phyloP scores from a whole-genome alignment of 1,284 basidiomycete genomes.

The Chalciporus piperatoides region DNA sequence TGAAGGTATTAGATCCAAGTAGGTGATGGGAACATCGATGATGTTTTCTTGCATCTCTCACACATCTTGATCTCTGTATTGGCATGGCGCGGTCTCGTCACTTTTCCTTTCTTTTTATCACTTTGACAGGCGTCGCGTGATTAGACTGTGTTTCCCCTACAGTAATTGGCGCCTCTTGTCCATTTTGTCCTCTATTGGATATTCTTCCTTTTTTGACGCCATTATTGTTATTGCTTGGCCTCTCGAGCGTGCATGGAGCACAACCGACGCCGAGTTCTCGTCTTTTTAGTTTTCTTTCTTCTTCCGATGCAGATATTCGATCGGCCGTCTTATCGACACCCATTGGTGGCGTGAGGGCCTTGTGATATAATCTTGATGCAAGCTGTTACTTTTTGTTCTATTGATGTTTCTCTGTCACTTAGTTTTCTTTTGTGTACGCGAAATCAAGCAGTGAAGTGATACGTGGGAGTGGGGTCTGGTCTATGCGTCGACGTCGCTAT shows the following conservation, averaged over 20 bases:
- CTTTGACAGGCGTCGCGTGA: not conserved
- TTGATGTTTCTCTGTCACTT: too few relatives aligned
- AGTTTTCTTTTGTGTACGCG: too few relatives aligned
- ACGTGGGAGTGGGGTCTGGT: too few relatives aligned
- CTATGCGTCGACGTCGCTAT: too few relatives aligned
- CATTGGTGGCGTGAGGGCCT: too few relatives aligned
- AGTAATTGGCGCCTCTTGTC: not conserved
- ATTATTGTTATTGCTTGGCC: constrained; percentile 26
- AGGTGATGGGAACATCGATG: not conserved
- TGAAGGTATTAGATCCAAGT: constrained; percentile 8
- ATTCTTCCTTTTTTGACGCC: not conserved
- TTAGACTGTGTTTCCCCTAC: not conserved
- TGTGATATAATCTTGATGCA: too few relatives aligned
- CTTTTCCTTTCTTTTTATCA: not conserved
- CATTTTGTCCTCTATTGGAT: not conserved
- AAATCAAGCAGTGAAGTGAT: too few relatives aligned
- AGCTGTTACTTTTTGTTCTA: too few relatives aligned
- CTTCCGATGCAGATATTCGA: too few relatives aligned
- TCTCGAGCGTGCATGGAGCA: not conserved
- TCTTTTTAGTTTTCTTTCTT: not conserved
- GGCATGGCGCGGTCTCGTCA: not conserved
- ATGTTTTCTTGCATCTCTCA: constrained; percentile 1
- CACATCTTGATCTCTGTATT: not conserved
- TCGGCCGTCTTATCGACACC: too few relatives aligned
- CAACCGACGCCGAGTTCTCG: not conserved